phyloP scores from a whole-genome alignment of 352 stramenopile species.

The Globisporangium spiculum region DNA sequence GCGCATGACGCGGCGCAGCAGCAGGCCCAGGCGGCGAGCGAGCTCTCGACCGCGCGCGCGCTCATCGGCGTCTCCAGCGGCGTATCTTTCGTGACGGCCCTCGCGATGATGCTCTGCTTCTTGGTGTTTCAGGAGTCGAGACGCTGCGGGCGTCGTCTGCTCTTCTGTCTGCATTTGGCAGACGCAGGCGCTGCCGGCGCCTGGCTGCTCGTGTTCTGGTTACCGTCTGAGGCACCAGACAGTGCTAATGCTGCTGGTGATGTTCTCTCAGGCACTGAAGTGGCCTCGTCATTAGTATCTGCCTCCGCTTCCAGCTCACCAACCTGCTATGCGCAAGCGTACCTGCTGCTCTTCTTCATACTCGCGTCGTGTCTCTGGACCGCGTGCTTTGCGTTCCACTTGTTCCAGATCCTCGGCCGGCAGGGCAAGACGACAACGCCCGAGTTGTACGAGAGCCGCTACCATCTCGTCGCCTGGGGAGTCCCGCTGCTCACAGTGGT shows the following conservation, averaged over 20 bases:
- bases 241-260: not conserved
- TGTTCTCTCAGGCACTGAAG: not conserved
- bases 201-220: constrained; percentile 53
- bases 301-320: not conserved
- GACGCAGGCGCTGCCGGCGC: constrained; percentile 42
- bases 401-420: constrained; percentile 62
- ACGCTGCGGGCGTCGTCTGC: constrained; percentile 54
- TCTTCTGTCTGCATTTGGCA: constrained; percentile 63
- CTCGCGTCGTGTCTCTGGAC: constrained; percentile 72
- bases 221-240: constrained; percentile 19
- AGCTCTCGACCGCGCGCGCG: constrained; percentile 37
- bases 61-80: constrained; percentile 41
- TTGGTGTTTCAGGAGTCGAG: constrained; percentile 59
- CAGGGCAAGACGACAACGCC: constrained; percentile 33
- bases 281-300: not conserved
- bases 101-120: constrained; percentile 58
- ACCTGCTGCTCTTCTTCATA: constrained; percentile 63
- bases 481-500: constrained; percentile 41
- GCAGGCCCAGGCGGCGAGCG: constrained; percentile 6
- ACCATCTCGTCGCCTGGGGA: constrained; percentile 69
- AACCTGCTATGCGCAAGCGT: constrained; percentile 34
- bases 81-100: constrained; percentile 39
- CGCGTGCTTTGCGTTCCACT: constrained; percentile 73
- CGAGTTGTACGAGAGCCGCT: constrained; percentile 66
- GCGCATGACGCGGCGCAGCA: not conserved